These are phyloP conservation scores for Ogataea siamensis DNA, from an alignment of 805 yeast species.

Conservation along the genomic window DNA sequence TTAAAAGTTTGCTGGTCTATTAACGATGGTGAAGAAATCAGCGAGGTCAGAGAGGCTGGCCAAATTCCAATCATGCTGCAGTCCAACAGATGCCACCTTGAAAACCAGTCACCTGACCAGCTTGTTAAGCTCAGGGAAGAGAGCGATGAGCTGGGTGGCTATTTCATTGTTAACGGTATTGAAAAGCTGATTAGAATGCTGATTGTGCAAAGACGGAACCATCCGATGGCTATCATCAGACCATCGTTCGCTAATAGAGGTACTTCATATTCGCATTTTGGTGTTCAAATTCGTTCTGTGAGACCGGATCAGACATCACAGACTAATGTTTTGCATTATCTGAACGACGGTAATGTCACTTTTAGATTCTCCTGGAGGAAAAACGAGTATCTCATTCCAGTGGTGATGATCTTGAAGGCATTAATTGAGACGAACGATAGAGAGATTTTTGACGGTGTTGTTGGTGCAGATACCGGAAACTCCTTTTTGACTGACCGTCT, in stretches of 20 bases:
- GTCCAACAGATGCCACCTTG: slow-evolving; percentile 88
- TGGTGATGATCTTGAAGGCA: slow-evolving; percentile 87
- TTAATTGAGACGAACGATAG: slow-evolving; percentile 87
- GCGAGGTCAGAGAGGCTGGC: slow-evolving; percentile 88
- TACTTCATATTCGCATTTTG: slow-evolving; percentile 79
- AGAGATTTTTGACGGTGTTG: slow-evolving; percentile 94
- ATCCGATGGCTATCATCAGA: slow-evolving; percentile 96
- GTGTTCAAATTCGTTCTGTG: slow-evolving; percentile 91
- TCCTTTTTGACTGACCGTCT: slow-evolving; percentile 97
- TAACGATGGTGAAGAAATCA: slow-evolving; percentile 79
- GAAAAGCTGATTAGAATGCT: slow-evolving; percentile 96
- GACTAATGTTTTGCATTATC: slow-evolving; percentile 94
- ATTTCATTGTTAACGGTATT: slow-evolving; percentile 93
- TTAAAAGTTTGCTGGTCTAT: slow-evolving; percentile 82
- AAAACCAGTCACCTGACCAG: slow-evolving; percentile 77
- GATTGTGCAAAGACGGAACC: slow-evolving; percentile 96
- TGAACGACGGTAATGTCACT: slow-evolving; percentile 93
- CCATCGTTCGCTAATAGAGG: slow-evolving; percentile 95
- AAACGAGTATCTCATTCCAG: slow-evolving; percentile 93
- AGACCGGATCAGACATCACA: slow-evolving; percentile 98
- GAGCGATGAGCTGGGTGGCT: slow-evolving; percentile 94
- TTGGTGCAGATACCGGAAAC: slow-evolving; percentile 81
- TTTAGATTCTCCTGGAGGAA: slow-evolving; percentile 97
- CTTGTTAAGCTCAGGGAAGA: slow-evolving; percentile 81
- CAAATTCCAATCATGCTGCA: slow-evolving; percentile 87